Evolutionary conservation across 2,329 filamentous ascomycete genomes (phyloP), one percentile per base, ranked within the genome.

Genomic region (Beauveria sp.): DNA sequence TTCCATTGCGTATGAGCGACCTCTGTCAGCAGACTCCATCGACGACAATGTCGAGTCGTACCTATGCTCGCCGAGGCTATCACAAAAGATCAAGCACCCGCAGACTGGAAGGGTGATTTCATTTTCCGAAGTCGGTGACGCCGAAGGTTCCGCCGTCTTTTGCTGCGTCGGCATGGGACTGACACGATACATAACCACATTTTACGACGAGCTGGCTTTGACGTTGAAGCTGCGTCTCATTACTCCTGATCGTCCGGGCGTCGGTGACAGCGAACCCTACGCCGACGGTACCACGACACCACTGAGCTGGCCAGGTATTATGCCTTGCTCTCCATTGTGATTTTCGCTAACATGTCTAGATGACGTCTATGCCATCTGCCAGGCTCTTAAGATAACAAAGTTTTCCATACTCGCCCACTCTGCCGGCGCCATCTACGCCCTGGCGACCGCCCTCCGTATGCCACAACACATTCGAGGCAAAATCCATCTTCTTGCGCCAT

Each of bases 81-180:
- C 91, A 3, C 93, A 96, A 69, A 96, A 89, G 74, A 91, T 98
- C 57, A 81, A 82, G 24, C 91, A 97, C 73, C 91, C 92, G 1
- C 88, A 90, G 63, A 96, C 90, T 0, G 92, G 93, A 1, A 86
- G 95, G 18, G 81, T 89, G 3, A 97, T 99, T 66, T 96, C 92
- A 0, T 99, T 97, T 70, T 98, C 93, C 0, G 95, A 99, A 73
- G 95, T 99, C 3, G 95, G 95, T 16, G 93, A 98, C 72, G 87
- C 93, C 0, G 86, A 93, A 49, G 95, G 95, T 1, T 93, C 89
- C 66, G 93, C 92, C 3, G 91, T 99, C 2, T 93, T 99, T 67
- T 96, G 95, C 72, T 99, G 95, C 69, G 92, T 99, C 3, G 95
- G 95, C 22, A 99, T 99, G 95, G 95, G 95, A 0, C 76, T 99